Conservation (phyloP, 202 grass and related monocot genomes). For the Sporobolus alterniflorus region DNA sequence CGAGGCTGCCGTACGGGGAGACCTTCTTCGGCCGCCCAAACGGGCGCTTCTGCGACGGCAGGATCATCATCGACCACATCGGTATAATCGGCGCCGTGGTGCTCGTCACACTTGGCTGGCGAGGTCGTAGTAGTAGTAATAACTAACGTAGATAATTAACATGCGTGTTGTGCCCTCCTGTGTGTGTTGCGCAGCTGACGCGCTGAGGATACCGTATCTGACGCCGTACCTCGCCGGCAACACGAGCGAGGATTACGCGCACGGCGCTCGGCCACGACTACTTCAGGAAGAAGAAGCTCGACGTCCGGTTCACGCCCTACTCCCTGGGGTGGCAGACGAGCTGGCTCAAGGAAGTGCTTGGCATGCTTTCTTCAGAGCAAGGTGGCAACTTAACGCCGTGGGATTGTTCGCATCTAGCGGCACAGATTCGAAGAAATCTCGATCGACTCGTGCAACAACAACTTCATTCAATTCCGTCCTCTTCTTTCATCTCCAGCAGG, state of each 20-base stretch:
- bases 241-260: slow-evolving; percentile 30
- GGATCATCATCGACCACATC: slow-evolving; percentile 44
- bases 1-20: slow-evolving; percentile 44
- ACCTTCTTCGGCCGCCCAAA: slow-evolving; percentile 48
- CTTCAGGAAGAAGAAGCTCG: slow-evolving; percentile 54
- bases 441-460: too few relatives aligned
- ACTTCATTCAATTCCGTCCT: too few relatives aligned
- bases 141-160: too few relatives aligned
- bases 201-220: slow-evolving; percentile 49
- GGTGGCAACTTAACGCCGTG: too few relatives aligned
- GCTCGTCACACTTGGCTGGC: not conserved
- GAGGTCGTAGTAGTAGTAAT: not conserved
- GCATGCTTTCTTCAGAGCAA: slow-evolving; percentile 7
- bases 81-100: not conserved
- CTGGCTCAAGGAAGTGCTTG: slow-evolving; percentile 41
- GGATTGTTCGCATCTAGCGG: too few relatives aligned
- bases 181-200: slow-evolving; percentile 29
- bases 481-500: not conserved
- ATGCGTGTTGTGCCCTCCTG: not conserved
- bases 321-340: slow-evolving; percentile 45
- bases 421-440: too few relatives aligned
- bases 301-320: slow-evolving; percentile 39
- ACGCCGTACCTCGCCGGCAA: slow-evolving; percentile 57
- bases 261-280: slow-evolving; percentile 47
- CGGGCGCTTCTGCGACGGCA: slow-evolving; percentile 36